Evolutionary conservation across 768 basidiomycete species (phyloP).

Genomic region (Boletus sp.): DNA sequence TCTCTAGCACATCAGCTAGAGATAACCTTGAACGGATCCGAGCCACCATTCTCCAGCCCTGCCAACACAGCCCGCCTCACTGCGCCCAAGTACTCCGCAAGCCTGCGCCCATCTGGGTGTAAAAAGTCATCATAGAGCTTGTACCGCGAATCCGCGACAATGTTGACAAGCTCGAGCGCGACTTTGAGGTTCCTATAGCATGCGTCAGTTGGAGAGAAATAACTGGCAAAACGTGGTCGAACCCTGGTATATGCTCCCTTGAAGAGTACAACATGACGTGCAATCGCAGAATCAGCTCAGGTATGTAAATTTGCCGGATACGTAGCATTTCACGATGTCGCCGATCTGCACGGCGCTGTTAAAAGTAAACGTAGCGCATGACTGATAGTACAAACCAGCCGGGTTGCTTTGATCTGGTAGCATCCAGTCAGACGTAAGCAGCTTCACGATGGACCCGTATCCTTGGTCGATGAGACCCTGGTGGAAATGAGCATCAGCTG

Average conservation of each 20-base stretch:
- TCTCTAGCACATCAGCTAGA: conserved; percentile 16
- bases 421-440: conserved; percentile 79
- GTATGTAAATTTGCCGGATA: conserved; percentile 87
- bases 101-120: conserved; percentile 48
- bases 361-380: background rate
- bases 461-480: conserved; percentile 63
- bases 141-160: conserved; percentile 85
- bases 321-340: conserved; percentile 66
- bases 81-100: conserved; percentile 71
- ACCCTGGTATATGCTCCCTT: conserved; percentile 62
- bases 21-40: conserved; percentile 64
- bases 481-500: background rate
- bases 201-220: conserved; percentile 1
- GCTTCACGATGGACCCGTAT: conserved; percentile 59
- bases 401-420: conserved; percentile 48
- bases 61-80: conserved; percentile 71
- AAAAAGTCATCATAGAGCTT: conserved; percentile 85
- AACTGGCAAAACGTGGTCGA: conserved; percentile 25
- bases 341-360: conserved; percentile 42
- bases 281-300: conserved; percentile 83
- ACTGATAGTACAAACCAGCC: conserved; percentile 27
- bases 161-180: conserved; percentile 72
- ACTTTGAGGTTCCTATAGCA: conserved; percentile 65
- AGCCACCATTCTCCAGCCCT: conserved; percentile 69
- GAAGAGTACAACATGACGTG: conserved; percentile 72